Percentiles rank a stretch among this genome's conserved stretches.
Evolutionary conservation across 257 asterid genomes (phyloP).

Genomic region (Solanum microdontum): DNA sequence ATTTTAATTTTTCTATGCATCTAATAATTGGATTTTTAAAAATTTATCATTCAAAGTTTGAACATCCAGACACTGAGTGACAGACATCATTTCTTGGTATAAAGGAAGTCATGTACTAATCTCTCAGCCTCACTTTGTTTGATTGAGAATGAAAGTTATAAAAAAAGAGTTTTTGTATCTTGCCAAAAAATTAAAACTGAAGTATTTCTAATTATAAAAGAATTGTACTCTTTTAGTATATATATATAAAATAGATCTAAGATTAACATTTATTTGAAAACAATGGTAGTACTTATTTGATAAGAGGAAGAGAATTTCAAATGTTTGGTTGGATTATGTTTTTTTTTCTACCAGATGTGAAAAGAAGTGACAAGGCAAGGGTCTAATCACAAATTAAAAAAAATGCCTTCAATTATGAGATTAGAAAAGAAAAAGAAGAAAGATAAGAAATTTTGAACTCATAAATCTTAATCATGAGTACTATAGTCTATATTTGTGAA

Average conservation of each 20-base stretch:
- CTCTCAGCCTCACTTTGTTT: background rate
- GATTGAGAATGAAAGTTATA: background rate
- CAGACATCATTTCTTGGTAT: background rate
- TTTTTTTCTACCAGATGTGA: background rate
- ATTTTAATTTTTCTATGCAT: background rate
- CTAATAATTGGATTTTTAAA: background rate
- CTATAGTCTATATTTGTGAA: background rate
- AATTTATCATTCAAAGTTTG: background rate
- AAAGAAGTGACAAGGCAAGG: background rate
- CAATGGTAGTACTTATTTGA: background rate
- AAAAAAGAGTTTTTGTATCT: background rate
- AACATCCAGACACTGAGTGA: background rate
- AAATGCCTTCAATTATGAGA: background rate
- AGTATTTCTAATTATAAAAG: background rate
- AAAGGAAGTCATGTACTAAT: background rate
- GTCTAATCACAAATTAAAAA: background rate
- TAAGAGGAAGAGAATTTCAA: too few species aligned
- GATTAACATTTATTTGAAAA: background rate
- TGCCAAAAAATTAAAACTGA: background rate
- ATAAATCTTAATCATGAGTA: background rate
- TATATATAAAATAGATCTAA: background rate
- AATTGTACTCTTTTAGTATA: too few species aligned
- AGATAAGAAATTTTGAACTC: background rate
- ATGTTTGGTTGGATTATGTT: background rate
- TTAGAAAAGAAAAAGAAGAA: background rate